Evolutionary conservation across 768 basidiomycete species (phyloP).

Genomic region (Trametes cinnabarina): DNA sequence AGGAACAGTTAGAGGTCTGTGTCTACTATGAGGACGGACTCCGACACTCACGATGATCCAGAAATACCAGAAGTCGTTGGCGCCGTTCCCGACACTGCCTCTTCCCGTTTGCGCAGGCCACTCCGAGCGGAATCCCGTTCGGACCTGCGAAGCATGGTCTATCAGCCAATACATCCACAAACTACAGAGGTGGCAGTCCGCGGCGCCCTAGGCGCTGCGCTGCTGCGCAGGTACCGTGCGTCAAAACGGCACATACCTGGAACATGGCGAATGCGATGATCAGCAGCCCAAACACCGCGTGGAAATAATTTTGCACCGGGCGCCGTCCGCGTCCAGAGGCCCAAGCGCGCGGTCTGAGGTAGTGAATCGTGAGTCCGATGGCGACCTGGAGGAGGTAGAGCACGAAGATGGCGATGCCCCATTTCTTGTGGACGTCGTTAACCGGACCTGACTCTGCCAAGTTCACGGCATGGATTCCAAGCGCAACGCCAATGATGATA

Average conservation of each 20-base stretch:
- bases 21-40: slow-evolving; percentile 9
- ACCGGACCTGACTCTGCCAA: slow-evolving; percentile 33
- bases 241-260: slow-evolving; percentile 26
- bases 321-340: slow-evolving; percentile 31
- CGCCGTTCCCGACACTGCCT: slow-evolving; percentile 22
- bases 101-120: slow-evolving; percentile 32
- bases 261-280: slow-evolving; percentile 54
- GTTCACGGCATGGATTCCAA: slow-evolving; percentile 39
- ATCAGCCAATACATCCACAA: background rate
- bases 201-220: slow-evolving; percentile 34
- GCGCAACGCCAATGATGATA: slow-evolving; percentile 47
- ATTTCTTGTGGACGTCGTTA: slow-evolving; percentile 47
- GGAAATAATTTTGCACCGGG: slow-evolving; percentile 42
- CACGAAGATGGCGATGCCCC: slow-evolving; percentile 50
- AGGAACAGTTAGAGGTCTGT: slow-evolving; percentile 30
- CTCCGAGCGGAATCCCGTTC: slow-evolving; percentile 40
- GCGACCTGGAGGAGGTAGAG: slow-evolving; percentile 51
- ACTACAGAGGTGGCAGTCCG: background rate
- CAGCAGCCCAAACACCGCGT: slow-evolving; percentile 47
- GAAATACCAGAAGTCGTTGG: slow-evolving; percentile 30
- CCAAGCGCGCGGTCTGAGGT: slow-evolving; percentile 41
- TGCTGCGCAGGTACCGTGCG: background rate
- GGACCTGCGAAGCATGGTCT: slow-evolving; percentile 21
- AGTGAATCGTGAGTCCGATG: slow-evolving; percentile 51
- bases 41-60: slow-evolving; percentile 45